These are phyloP conservation scores for Pestalotiopsis sp. DNA, from an alignment of 2,329 filamentous ascomycete species.

Conservation along the genomic window DNA sequence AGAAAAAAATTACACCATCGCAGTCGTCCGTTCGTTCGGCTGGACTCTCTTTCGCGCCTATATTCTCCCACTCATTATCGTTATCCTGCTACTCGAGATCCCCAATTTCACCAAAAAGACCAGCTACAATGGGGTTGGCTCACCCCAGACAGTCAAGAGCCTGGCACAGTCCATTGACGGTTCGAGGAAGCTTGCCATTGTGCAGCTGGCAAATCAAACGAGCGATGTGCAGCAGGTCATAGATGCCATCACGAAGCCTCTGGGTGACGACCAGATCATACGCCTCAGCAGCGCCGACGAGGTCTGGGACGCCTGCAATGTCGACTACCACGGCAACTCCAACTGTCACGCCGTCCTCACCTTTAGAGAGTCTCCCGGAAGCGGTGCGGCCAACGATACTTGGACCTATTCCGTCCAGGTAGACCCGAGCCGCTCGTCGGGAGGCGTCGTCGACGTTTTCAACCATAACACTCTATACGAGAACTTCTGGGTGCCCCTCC, in stretches of 20 bases:
- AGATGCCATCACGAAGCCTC: slow-evolving; percentile 22
- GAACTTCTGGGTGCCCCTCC: slow-evolving; percentile 68
- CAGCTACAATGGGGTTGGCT: slow-evolving; percentile 24
- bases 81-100: slow-evolving; percentile 28
- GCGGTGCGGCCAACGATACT: slow-evolving; percentile 44
- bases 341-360: slow-evolving; percentile 73
- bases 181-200: slow-evolving; percentile 26
- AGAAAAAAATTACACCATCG: slow-evolving; percentile 30
- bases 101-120: slow-evolving; percentile 24
- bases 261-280: slow-evolving; percentile 21
- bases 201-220: slow-evolving; percentile 22
- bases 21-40: slow-evolving; percentile 24
- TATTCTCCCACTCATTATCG: slow-evolving; percentile 25
- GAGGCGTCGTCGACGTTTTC: slow-evolving; percentile 54
- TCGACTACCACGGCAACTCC: slow-evolving; percentile 59
- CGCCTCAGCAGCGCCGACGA: slow-evolving; percentile 18
- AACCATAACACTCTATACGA: slow-evolving; percentile 63
- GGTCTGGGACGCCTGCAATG: slow-evolving; percentile 23
- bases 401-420: slow-evolving; percentile 78
- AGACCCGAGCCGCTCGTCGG: slow-evolving; percentile 59
- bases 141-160: slow-evolving; percentile 18
- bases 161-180: slow-evolving; percentile 24
- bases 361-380: slow-evolving; percentile 69
- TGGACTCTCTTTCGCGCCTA: slow-evolving; percentile 28
- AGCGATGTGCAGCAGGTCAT: slow-evolving; percentile 25